A percentile compares a stretch with the other conserved stretches of the same genome.
These are phyloP conservation scores for Neophaeococcomyces aloes DNA, from an alignment of 2,329 filamentous ascomycete species.

Conservation along the genomic window DNA sequence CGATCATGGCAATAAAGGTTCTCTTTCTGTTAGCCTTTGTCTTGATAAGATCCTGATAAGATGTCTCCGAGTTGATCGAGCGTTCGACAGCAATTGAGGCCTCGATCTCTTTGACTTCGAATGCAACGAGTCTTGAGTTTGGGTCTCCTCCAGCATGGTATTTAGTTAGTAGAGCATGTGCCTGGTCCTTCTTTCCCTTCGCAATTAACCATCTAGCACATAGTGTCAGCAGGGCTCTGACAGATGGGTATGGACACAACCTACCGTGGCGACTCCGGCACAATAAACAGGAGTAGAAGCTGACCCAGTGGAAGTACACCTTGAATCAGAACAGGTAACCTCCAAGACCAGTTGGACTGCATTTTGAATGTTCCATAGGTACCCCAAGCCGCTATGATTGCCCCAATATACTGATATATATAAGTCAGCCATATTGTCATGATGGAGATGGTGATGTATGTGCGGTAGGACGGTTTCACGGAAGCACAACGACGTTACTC, in stretches of 20 bases:
- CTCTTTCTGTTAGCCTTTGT: conserved; percentile 49
- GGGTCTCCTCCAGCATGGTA: conserved; percentile 20
- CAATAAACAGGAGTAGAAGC: conserved; percentile 16
- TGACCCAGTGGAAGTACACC: conserved; percentile 13
- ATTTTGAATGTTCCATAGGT: conserved; percentile 24
- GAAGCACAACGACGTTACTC: too few species aligned
- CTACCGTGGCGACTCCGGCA: conserved; percentile 22
- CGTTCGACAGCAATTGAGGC: conserved; percentile 20
- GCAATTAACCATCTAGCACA: conserved; percentile 24
- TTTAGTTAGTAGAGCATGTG: conserved; percentile 16
- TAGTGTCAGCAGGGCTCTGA: too few species aligned
- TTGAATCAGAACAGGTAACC: conserved; percentile 22
- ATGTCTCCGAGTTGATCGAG: conserved; percentile 7
- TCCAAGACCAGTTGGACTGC: conserved; percentile 22
- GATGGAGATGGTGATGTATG: too few species aligned
- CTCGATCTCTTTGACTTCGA: conserved; percentile 23
- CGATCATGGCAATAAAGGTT: conserved; percentile 41
- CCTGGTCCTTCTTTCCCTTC: conserved; percentile 18
- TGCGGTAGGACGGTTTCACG: too few species aligned
- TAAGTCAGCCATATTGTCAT: too few species aligned
- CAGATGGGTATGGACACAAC: too few species aligned
- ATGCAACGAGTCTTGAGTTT: conserved; percentile 17
- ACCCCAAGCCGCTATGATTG: conserved; percentile 24
- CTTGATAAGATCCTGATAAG: conserved; percentile 50
- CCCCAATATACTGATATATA: conserved; percentile 21